Percentiles rank a stretch among this genome's conserved stretches.
phyloP scores from a whole-genome alignment of 1,284 basidiomycete genomes.

The Crepidotus sp. region DNA sequence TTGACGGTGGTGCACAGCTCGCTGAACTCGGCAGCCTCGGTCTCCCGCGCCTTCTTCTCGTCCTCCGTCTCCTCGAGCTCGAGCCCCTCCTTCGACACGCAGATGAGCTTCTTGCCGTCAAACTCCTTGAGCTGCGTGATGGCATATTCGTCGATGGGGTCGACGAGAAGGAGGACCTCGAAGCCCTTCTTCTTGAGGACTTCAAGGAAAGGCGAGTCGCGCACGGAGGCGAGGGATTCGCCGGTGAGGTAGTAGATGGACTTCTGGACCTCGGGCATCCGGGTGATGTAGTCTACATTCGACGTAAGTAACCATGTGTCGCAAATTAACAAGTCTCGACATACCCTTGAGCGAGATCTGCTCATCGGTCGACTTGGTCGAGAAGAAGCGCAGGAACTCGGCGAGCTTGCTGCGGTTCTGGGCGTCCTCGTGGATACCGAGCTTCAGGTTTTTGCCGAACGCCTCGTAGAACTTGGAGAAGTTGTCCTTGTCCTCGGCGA shows the following conservation, averaged over 20 bases:
- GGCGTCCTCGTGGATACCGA: conserved; percentile 98
- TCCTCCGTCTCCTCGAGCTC: conserved; percentile 99
- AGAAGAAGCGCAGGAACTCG: conserved; percentile 98
- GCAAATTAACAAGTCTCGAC: conserved; percentile 20
- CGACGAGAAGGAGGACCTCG: conserved; percentile 94
- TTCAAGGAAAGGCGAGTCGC: conserved; percentile 98
- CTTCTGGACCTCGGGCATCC: conserved; percentile 99
- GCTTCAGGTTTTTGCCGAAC: conserved; percentile 97
- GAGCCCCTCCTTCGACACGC: conserved; percentile 98
- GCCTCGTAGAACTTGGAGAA: conserved; percentile 95
- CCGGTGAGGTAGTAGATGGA: conserved; percentile 99
- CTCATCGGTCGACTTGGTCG: conserved; percentile 93
- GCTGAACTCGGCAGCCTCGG: conserved; percentile 77
- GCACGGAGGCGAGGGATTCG: conserved; percentile 87
- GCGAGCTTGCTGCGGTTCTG: conserved; percentile 99
- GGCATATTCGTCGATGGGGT: conserved; percentile 98
- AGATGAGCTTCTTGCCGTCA: conserved; percentile 96
- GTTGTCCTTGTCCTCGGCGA: conserved; percentile 99
- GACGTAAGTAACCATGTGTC: conserved; percentile 4
- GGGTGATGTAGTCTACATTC: conserved; percentile 89
- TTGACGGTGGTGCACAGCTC: conserved; percentile 94
- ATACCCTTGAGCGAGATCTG: conserved; percentile 87
- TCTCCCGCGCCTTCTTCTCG: conserved; percentile 90
- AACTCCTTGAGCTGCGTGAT: conserved; percentile 99
- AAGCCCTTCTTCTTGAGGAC: conserved; percentile 99